Evolutionary conservation across 257 asterid species (phyloP).

Genomic region (Eustoma russellianum): DNA sequence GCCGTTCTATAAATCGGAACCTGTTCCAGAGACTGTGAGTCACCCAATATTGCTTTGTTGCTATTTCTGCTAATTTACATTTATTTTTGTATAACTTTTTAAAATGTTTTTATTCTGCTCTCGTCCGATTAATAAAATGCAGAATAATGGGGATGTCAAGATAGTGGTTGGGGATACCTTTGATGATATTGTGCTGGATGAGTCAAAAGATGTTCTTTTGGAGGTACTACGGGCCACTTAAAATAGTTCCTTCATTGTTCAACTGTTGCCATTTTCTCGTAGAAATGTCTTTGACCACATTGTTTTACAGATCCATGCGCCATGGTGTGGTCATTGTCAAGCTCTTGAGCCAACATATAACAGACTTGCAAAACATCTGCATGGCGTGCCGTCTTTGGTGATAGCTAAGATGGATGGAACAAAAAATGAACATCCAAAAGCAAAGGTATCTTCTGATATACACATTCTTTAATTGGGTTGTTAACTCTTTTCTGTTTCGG

Average conservation of each 20-base stretch:
- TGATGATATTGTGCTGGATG: constrained; percentile 38
- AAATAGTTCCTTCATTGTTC: not conserved
- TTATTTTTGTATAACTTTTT: too few species aligned
- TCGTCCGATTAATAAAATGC: not conserved
- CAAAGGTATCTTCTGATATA: constrained; percentile 44
- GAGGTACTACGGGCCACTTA: constrained; percentile 43
- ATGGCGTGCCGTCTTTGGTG: constrained; percentile 50
- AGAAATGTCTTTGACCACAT: not conserved
- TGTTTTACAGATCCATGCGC: constrained; percentile 62
- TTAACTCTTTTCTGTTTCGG: too few species aligned
- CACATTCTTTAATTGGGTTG: too few species aligned
- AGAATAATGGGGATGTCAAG: constrained; percentile 72
- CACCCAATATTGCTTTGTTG: constrained; percentile 7
- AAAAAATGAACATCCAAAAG: constrained; percentile 78
- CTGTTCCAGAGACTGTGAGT: constrained; percentile 69
- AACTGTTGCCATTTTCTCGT: not conserved
- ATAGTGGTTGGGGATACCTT: constrained; percentile 32
- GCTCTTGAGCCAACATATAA: constrained; percentile 84
- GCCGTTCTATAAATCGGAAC: constrained; percentile 86
- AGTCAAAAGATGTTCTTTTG: constrained; percentile 86
- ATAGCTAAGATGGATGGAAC: constrained; percentile 97
- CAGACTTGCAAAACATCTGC: constrained; percentile 85
- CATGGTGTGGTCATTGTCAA: constrained; percentile 99
- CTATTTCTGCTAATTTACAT: constrained; percentile 7
- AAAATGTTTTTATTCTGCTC: too few species aligned